Conservation (phyloP, 179 eudicot species). For the Dionaea muscipula region DNA sequence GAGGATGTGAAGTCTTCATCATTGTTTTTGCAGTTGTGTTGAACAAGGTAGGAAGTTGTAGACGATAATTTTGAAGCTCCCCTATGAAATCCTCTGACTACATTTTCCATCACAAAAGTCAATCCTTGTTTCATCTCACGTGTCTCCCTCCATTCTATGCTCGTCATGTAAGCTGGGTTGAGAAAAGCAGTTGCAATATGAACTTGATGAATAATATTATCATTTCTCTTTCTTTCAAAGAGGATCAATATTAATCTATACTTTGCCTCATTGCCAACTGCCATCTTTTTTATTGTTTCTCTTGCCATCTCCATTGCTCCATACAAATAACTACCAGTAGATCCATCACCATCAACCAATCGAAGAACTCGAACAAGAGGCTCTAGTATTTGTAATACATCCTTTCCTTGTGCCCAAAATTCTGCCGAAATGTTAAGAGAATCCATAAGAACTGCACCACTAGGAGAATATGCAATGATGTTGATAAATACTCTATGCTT, state of each 20-base stretch:
- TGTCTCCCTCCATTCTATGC: too few species aligned
- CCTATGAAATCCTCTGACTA: background rate
- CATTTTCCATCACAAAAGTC: background rate
- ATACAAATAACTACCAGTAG: conserved; percentile 5
- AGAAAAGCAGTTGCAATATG: too few species aligned
- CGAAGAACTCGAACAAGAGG: background rate
- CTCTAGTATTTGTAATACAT: background rate
- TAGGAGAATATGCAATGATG: too few species aligned
- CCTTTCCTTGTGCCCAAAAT: background rate
- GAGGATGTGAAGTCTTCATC: background rate
- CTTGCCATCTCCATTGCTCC: conserved; percentile 3
- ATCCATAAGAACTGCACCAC: too few species aligned
- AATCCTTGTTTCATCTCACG: too few species aligned
- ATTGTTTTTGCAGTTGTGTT: background rate
- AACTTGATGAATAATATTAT: background rate
- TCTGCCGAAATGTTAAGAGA: too few species aligned
- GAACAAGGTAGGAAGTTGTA: background rate
- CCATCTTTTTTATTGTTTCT: too few species aligned
- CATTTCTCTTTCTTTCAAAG: too few species aligned
- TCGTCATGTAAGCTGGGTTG: too few species aligned
- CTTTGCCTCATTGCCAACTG: background rate
- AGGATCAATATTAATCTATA: background rate
- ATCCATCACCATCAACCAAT: conserved; percentile 7
- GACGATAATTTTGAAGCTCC: background rate
- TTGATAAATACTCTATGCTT: too few species aligned